Base-by-base conservation (phyloP, 495 filamentous ascomycete species). In the Elasticomyces elasticus region DNA sequence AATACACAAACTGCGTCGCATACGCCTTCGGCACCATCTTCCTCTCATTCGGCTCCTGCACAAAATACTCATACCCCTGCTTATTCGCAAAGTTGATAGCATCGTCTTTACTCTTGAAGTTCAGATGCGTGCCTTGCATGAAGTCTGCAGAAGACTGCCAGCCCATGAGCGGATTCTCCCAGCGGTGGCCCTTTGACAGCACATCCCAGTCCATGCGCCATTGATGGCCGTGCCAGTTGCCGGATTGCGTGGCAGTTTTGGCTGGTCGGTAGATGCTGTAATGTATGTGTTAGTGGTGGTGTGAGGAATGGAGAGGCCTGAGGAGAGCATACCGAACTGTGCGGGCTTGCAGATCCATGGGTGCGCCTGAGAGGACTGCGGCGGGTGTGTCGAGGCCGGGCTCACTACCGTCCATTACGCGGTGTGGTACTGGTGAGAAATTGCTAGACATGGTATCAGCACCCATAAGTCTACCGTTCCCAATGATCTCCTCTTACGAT, bases 181-280 rank as follows among this genome's bases (percentile, higher is more conserved):
- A 97, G 64, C 92, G 81, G 69, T 97, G 86, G 47, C 84, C 84
- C 72, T 86, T 94, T 58, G 75, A 73, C 27, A 95, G 72, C 40
- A 91, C 78, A 71, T 99, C 92, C 92, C 92, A 99, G 67, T 99
- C 92, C 89, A 99, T 95, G 37, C 86, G 85, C 92, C 92, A 99
- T 59, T 87, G 80, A 61, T 85, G 81, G 50, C 76, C 70, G 59
- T 86, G 82, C 81, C 84, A 89, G 55, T 78, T 79, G 63, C 91
- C 91, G 26, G 90, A 96, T 67, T 99, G 92, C 10, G 91, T 94
- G 37, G 92, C 89, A 26, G 94, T 77, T 69, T 99, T 99, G 49
- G 87, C 66, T 17, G 87, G 87, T 60, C 83, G 79, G 74, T 83
- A 96, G 70, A 98, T 98, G 46, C 90, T 94, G 61, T 1, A 35